Evolutionary conservation across 768 basidiomycete species (phyloP).

Genomic region (Pulveroboletus sp.): DNA sequence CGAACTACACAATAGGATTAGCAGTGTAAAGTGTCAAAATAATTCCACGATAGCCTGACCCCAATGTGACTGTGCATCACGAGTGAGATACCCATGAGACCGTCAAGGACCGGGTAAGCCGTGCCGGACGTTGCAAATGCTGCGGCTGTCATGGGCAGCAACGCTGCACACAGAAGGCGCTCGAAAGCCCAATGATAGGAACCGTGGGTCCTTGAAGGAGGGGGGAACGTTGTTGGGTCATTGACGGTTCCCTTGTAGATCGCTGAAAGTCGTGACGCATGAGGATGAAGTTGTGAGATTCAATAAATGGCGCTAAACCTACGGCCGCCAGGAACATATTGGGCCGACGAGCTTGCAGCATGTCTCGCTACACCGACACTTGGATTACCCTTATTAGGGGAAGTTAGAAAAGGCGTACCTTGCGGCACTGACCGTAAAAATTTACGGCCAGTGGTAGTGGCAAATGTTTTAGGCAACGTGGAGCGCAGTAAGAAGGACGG

Average conservation of each 20-base stretch:
- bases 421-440: constrained; percentile 37
- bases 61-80: constrained; percentile 96
- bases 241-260: constrained; percentile 90
- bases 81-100: constrained; percentile 78
- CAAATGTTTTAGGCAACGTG: constrained; percentile 41
- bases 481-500: constrained; percentile 46
- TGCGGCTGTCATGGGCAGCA: constrained; percentile 85
- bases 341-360: constrained; percentile 31
- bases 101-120: constrained; percentile 83
- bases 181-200: constrained; percentile 95
- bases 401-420: constrained; percentile 27
- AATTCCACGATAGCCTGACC: constrained; percentile 37
- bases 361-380: constrained; percentile 34
- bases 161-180: constrained; percentile 78
- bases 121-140: constrained; percentile 76
- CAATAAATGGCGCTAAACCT: constrained; percentile 27
- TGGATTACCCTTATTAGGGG: neutral
- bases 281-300: neutral
- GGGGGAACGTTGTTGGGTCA: constrained; percentile 88
- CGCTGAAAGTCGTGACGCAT: constrained; percentile 39
- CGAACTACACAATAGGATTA: constrained; percentile 48
- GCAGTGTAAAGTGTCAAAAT: neutral
- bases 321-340: constrained; percentile 72
- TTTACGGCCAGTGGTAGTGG: constrained; percentile 35
- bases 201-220: constrained; percentile 75